Conservation (phyloP, 2,329 filamentous ascomycete species). For the Leptographium lundbergii region DNA sequence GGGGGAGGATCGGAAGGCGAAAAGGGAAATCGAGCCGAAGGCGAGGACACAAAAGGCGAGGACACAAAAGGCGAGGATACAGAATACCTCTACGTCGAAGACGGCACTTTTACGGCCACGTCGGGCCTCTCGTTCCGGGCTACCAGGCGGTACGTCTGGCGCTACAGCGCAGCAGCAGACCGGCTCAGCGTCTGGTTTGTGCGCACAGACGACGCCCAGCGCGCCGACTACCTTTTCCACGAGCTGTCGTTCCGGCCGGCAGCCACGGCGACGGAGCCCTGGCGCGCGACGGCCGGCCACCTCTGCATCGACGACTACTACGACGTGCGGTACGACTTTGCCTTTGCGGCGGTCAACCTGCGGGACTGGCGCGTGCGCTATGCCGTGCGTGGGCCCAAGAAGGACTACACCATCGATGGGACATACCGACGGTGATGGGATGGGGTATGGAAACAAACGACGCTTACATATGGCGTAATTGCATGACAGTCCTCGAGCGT, state of each 20-base stretch:
- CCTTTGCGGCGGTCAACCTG: conserved; percentile 44
- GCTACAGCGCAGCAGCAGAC: conserved; percentile 50
- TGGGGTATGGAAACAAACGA: no score
- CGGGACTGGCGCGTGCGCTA: conserved; percentile 48
- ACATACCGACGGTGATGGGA: conserved; percentile 25
- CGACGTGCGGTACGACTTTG: conserved; percentile 56
- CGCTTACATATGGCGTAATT: no score
- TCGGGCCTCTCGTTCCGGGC: conserved; percentile 39
- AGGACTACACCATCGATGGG: conserved; percentile 54
- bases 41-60: conserved; percentile 25
- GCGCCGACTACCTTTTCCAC: conserved; percentile 64
- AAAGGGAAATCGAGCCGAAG: neutral
- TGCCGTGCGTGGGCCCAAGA: conserved; percentile 56
- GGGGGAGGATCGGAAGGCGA: conserved; percentile 16
- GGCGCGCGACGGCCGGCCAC: conserved; percentile 55
- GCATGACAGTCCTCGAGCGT: no score
- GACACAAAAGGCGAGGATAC: conserved; percentile 6
- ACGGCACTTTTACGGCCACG: conserved; percentile 49
- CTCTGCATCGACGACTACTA: conserved; percentile 62
- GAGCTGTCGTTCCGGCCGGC: conserved; percentile 46
- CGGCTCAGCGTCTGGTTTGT: conserved; percentile 62
- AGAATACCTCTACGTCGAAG: conserved; percentile 58
- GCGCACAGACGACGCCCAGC: conserved; percentile 45
- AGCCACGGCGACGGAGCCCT: conserved; percentile 16
- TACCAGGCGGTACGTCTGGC: conserved; percentile 57